A percentile compares a stretch with the other conserved stretches of the same genome.
phyloP scores from a whole-genome alignment of 768 basidiomycete genomes.

The Terana coerulea region DNA sequence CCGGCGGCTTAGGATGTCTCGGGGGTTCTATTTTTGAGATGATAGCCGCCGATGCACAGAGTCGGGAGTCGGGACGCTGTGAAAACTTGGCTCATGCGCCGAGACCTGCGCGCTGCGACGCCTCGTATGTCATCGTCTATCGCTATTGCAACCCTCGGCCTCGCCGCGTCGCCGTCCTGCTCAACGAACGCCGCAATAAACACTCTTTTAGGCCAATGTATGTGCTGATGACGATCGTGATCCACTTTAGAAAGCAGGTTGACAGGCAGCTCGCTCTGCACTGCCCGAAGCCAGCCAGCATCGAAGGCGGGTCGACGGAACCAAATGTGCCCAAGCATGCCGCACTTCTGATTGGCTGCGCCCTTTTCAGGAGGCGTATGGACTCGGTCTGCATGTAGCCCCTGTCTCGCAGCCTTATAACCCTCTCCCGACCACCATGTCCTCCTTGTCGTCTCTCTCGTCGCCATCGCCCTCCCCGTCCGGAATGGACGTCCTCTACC shows the following conservation, averaged over 20 bases:
- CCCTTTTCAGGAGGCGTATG: conserved; percentile 7
- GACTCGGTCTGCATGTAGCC: too few relatives aligned
- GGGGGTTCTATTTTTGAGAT: background rate
- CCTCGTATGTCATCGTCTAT: conserved; percentile 2
- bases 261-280: background rate
- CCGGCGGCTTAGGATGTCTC: too few relatives aligned
- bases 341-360: conserved; percentile 1
- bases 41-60: background rate
- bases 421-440: conserved; percentile 12
- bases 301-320: conserved; percentile 1
- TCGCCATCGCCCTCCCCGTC: conserved; percentile 9
- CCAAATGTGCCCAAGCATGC: background rate
- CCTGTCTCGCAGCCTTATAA: conserved; percentile 1
- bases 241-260: too few relatives aligned
- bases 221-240: too few relatives aligned
- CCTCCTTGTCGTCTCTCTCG: conserved; percentile 10
- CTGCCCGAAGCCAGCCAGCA: background rate
- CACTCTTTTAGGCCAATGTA: too few relatives aligned
- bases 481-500: background rate
- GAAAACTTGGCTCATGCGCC: background rate
- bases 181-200: too few relatives aligned
- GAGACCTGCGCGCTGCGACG: background rate
- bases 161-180: too few relatives aligned
- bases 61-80: background rate
- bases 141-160: too few relatives aligned